Base-by-base conservation (phyloP, 148 eudicot genomes). In the Euryodendron excelsum region DNA sequence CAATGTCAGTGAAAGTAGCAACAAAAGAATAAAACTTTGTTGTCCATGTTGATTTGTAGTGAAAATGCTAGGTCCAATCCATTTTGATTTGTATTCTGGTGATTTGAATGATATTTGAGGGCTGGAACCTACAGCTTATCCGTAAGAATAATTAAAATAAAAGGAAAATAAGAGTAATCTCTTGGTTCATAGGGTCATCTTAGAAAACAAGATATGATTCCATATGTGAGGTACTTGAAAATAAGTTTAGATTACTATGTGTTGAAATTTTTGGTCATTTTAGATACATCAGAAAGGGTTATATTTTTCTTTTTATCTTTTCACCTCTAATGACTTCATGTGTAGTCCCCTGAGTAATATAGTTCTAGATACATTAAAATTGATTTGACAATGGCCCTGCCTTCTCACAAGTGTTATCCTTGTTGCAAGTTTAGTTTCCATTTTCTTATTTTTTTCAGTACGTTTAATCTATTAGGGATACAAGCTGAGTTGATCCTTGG, bases 401-500 rank as follows among this genome's bases (percentile, higher is more conserved):
- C 11, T 34, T 45, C 41, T 36, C 9, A n/a, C 18, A 33, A n/a
- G 31, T 36, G 0, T 73, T 13, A 21, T 33, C 11, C 3, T 18
- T 5, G 20, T 31, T 50, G 44, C 14, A 48, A 31, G 59, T 60
- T 21, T n/a, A 23, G 50, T 23, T 31, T 79, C 67, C 27, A 27
- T 48, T 73, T 45, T 34, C 65, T 69, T 20, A 37, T 13, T 13
- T 48, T n/a, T 48, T 58, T 14, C 0, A 6, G 12, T 37, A 37
- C 12, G 23, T 74, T 37, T 74, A 56, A 28, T 80, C 27, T 41
- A 37, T 63, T 72, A 95, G 98, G 97, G 33, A 90, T 95, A 80
- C 98, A 93, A 87, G 97, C 98, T 79, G 98, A 95, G 81, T 78
- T 95, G 80, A 79, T 95, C 62, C 96, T 95, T 45, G 98, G 98